Base-by-base conservation (phyloP, 1,139 yeast genomes). In the Kodamaea arcana region DNA sequence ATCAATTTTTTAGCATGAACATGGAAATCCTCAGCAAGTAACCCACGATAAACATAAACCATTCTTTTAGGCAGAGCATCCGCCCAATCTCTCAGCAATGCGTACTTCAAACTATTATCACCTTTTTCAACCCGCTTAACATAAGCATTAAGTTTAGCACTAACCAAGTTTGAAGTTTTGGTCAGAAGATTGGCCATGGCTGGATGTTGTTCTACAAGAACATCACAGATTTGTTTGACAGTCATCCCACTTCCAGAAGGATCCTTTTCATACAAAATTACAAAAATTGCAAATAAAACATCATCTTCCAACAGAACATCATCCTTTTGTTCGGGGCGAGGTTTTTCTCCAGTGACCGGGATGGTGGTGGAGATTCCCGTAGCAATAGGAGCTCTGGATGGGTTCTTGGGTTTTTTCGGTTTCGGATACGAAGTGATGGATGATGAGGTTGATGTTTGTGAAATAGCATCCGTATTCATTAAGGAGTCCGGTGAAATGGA, bases 51-150 rank as follows among this genome's bases (percentile, higher is more conserved):
- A 32, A 83, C 88, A 51, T 84, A 84, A 24, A 84, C 87, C 94
- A 84, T 84, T 65, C 94, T 72, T 51, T 84, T 81, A 31, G 94
- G 94, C 4, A 86, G 79, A 12, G 90, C 86, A 56, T 82, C 90
- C 3, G 92, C 90, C 94, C 94, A 84, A 56, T 83, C 92, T 60
- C 94, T 72, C 3, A 87, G 80, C 34, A 84, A 62, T 16, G 92
- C 86, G 54, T 83, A 83, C 40, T 73, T 74, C 50, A 84, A 67
- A 32, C 77, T 72, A 43, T 78, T 69, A 53, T 83, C 94, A 44
- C 92, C 92, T 69, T 75, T 80, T 56, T 84, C 94, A 22, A 83
- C 86, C 48, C 88, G 72, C 53, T 84, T 84, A 31, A 83, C 92
- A 50, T 84, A 84, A 14, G 94, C 92, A 54, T 84, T 84, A 47